Base-by-base conservation (phyloP, 805 yeast species). In the Priceomyces carsonii region DNA sequence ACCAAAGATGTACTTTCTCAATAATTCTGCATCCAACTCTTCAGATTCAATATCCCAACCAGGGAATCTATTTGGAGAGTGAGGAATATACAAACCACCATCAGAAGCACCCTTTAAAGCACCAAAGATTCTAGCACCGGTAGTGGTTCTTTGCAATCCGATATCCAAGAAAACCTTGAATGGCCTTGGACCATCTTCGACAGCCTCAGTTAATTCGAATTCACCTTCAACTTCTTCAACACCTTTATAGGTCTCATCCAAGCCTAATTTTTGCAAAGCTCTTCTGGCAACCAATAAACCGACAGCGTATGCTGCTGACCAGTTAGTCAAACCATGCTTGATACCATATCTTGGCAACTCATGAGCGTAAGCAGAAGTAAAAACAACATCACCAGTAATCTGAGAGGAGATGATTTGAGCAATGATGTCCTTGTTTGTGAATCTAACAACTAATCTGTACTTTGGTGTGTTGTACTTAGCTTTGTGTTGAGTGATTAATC, bases 161-260 rank as follows among this genome's bases (percentile, higher is more conserved):
- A 93, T 90, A 71, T 93, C 99, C 67, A 93, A 82, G 88, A 80
- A 93, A 57, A 90, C 97, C 85, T 93, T 93, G 95, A 93, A 93
- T 70, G 99, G 99, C 74, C 98, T 85, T 78, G 98, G 99, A 58
- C 81, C 97, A 56, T 88, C 99, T 80, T 93, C 99, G 57, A 89
- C 97, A 55, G 98, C 98, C 82, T 93, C 96, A 63, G 97, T 89
- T 68, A 93, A 82, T 73, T 85, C 86, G 77, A 76, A 93, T 82
- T 93, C 99, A 84, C 99, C 99, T 77, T 89, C 95, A 63, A 87
- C 95, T 79, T 93, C 99, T 77, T 90, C 97, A 61, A 90, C 99
- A 85, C 99, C 99, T 49, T 71, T 61, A 85, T 93, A 93, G 69
- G 95, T 87, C 81, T 93, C 95, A 75, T 91, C 98, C 64, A 93